A percentile compares a stretch with the other conserved stretches of the same genome.
phyloP scores from a whole-genome alignment of 2,329 filamentous ascomycete species.

The Parafenestella ontariensis region DNA sequence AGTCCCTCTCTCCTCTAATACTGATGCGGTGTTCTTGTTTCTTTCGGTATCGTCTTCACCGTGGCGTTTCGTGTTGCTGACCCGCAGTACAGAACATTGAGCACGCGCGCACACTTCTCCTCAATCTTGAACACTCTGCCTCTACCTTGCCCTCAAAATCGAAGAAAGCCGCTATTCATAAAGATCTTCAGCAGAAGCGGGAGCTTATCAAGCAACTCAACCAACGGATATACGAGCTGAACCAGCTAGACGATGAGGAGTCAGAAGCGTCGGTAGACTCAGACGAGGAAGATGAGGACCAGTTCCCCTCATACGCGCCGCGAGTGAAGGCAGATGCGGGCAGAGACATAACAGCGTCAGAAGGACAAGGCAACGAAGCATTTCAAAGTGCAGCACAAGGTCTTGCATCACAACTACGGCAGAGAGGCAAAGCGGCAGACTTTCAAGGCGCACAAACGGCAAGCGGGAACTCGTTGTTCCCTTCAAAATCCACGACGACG shows the following conservation, averaged over 20 bases:
- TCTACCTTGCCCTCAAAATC: slow-evolving; percentile 51
- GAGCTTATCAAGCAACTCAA: slow-evolving; percentile 70
- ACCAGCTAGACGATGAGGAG: slow-evolving; percentile 61
- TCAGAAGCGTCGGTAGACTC: slow-evolving; percentile 47
- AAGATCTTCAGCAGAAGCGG: slow-evolving; percentile 69
- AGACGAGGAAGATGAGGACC: slow-evolving; percentile 54
- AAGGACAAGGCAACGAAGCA: slow-evolving; percentile 39
- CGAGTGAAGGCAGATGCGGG: slow-evolving; percentile 42
- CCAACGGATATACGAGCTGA: slow-evolving; percentile 71
- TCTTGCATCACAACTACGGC: slow-evolving; percentile 43
- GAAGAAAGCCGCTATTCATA: slow-evolving; percentile 67
- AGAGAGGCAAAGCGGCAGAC: slow-evolving; percentile 33
- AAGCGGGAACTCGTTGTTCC: slow-evolving; percentile 51
- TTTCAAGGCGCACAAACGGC: slow-evolving; percentile 32
- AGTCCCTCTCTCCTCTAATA: slow-evolving; percentile 22
- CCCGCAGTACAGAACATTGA: slow-evolving; percentile 67
- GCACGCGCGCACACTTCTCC: slow-evolving; percentile 72
- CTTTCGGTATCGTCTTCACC: not conserved
- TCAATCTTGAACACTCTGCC: slow-evolving; percentile 74
- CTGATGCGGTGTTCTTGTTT: not conserved
- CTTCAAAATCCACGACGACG: slow-evolving; percentile 38
- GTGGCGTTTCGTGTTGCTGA: slow-evolving; percentile 6
- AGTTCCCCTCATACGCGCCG: slow-evolving; percentile 52
- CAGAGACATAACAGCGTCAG: slow-evolving; percentile 38
- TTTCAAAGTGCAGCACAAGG: slow-evolving; percentile 44